A percentile compares a stretch with the other conserved stretches of the same genome.
These are phyloP conservation scores for Daldinia caldariorum DNA, from an alignment of 495 filamentous ascomycete species.

Conservation along the genomic window DNA sequence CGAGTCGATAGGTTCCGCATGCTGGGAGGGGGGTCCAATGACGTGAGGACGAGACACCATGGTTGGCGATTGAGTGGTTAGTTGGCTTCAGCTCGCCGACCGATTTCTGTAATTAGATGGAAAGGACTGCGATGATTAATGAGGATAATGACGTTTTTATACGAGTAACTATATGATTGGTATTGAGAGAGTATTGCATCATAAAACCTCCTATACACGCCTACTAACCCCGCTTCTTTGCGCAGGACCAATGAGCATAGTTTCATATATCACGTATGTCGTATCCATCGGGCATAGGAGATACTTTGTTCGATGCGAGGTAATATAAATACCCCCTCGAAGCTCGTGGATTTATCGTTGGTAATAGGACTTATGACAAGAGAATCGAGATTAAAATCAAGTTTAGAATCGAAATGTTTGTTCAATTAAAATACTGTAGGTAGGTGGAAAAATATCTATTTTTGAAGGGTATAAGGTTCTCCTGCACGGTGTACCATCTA, in stretches of 20 bases:
- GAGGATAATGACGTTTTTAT: constrained; percentile 20
- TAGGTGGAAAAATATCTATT: constrained; percentile 11
- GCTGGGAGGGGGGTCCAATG: not conserved
- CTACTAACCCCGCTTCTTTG: constrained; percentile 28
- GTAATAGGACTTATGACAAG: too few species aligned
- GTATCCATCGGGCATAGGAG: constrained; percentile 29
- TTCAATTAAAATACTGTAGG: constrained; percentile 27
- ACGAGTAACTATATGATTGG: constrained; percentile 22
- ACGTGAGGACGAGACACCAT: constrained; percentile 30
- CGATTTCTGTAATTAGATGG: not conserved
- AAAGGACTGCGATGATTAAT: not conserved
- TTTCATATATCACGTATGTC: not conserved
- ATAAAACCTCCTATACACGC: constrained; percentile 16
- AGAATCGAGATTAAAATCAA: too few species aligned
- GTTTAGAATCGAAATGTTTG: too few species aligned
- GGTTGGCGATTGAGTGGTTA: too few species aligned
- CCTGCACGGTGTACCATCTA: constrained; percentile 1
- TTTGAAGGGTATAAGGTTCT: constrained; percentile 33
- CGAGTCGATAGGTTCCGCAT: not conserved
- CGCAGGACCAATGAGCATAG: constrained; percentile 11
- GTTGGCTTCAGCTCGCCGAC: not conserved
- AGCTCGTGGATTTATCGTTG: not conserved
- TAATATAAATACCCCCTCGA: not conserved
- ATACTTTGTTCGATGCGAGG: constrained; percentile 12
- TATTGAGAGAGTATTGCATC: constrained; percentile 26